Base-by-base conservation (phyloP, 805 yeast species). In the Metschnikowia dekortorum region DNA sequence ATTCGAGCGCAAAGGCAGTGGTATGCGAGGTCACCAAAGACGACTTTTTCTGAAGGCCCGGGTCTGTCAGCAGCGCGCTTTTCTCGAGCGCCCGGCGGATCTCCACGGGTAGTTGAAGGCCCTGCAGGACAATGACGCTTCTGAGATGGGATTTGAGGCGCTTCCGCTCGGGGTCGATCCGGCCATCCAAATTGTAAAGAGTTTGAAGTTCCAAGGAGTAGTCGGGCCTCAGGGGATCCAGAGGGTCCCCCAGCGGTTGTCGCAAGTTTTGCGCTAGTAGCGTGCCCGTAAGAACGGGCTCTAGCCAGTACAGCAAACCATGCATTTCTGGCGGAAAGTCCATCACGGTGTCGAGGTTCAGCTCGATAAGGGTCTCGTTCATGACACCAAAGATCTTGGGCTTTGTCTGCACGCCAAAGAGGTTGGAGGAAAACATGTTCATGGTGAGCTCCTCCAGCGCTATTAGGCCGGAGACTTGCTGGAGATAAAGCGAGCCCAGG, bases 401-500 rank as follows among this genome's bases (percentile, higher is more conserved):
- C 39, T 69, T 66, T 0, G 90, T 80, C 3, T 72, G 62, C 8
- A 68, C 69, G 29, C 49, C 50, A 13, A 54, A 38, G 34, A 44
- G 50, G 22, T 33, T 13, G 26, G 46, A 35, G 7, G 50, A 4
- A 59, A 61, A 80, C 82, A 35, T 81, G 31, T 69, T 71, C 18
- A 80, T 72, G 50, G 89, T 74, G 8, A 73, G 67, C 52, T 79
- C 81, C 65, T 90, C 97, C 37, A 80, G 86, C 26, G 70, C 68
- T 5, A 87, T 74, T 51, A 88, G 72, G 29, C 74, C 75, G 40
- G 74, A 66, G 5, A 81, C 73, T 41, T 73, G 78, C 8, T 71
- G 69, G 39, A 89, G 60, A 59, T 84, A 87, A 2, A 75, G 68
- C 0, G 83, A 61, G 0, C 91, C 89, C 51, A 50, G 59, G 64